phyloP scores from a whole-genome alignment of 2,329 filamentous ascomycete genomes.

The Aureobasidium lini region DNA sequence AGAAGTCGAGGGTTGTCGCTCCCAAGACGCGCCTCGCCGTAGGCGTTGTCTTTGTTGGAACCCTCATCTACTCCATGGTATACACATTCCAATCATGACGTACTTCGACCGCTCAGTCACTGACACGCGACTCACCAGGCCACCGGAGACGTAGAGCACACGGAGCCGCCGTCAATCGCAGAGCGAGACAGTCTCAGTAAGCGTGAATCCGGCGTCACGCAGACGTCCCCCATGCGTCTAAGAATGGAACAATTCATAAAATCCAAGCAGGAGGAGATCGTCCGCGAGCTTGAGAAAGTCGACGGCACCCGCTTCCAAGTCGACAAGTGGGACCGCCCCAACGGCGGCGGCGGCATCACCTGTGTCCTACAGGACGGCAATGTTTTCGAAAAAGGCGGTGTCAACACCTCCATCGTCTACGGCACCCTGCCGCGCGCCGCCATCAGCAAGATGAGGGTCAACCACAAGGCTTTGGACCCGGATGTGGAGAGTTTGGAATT shows the following conservation, averaged over 20 bases:
- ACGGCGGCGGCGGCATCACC: conserved; percentile 87
- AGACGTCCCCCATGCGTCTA: conserved; percentile 86
- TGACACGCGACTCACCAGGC: conserved; percentile 21
- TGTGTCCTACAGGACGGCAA: conserved; percentile 94
- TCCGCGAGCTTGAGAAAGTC: conserved; percentile 71
- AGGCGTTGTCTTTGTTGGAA: conserved; percentile 45
- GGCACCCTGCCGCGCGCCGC: conserved; percentile 79
- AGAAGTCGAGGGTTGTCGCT: conserved; percentile 24
- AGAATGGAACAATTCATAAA: conserved; percentile 97
- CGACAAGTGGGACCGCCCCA: conserved; percentile 80
- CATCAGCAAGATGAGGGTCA: conserved; percentile 85
- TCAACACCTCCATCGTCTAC: conserved; percentile 93
- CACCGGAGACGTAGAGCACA: conserved; percentile 33
- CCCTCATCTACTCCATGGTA: conserved; percentile 55
- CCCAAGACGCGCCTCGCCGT: conserved; percentile 38
- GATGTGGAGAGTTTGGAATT: conserved; percentile 80
- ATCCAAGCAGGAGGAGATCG: conserved; percentile 81
- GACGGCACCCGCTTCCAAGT: conserved; percentile 75
- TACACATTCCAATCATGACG: conserved; percentile 14
- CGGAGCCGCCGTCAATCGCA: conserved; percentile 65
- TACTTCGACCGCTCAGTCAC: neutral
- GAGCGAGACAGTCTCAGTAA: conserved; percentile 78
- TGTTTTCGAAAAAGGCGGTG: conserved; percentile 95
- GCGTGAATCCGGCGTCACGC: conserved; percentile 65
- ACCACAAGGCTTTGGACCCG: conserved; percentile 83